Evolutionary conservation across 2,329 filamentous ascomycete genomes (phyloP).

Genomic region (Fusarium tanahbumbuense): DNA sequence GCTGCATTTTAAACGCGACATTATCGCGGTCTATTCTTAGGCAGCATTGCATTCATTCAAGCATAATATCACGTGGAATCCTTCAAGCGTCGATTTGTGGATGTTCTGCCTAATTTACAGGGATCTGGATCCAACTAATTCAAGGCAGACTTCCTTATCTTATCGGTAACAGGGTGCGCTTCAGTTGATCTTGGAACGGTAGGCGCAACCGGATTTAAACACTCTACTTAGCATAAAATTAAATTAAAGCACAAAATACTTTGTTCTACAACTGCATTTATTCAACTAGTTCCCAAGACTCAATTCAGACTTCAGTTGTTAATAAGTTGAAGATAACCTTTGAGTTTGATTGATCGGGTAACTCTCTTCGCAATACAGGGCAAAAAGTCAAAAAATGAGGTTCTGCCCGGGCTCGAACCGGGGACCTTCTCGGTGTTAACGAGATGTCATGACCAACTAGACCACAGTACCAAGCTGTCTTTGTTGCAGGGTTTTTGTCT

Average conservation of each 20-base stretch:
- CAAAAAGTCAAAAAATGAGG: background rate
- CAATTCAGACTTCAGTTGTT: rapidly evolving
- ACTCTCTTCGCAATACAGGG: too few species aligned
- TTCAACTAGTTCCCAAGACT: too few species aligned
- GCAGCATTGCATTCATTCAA: background rate
- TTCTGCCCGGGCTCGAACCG: background rate
- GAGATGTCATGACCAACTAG: background rate
- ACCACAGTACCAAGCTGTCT: background rate
- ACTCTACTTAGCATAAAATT: too few species aligned
- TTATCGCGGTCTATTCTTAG: background rate
- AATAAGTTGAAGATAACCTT: too few species aligned
- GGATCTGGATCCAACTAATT: background rate
- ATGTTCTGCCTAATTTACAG: background rate
- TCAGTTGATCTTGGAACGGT: background rate
- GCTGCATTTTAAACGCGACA: background rate
- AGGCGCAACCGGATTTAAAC: too few species aligned
- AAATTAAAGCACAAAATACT: too few species aligned
- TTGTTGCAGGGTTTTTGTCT: too few species aligned
- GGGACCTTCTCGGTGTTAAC: background rate
- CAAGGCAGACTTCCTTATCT: background rate
- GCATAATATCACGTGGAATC: background rate
- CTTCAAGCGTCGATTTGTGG: background rate
- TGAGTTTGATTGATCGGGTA: too few species aligned
- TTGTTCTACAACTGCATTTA: too few species aligned
- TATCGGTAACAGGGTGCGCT: background rate